Conservation (phyloP, 2,329 filamentous ascomycete genomes). For the Colletotrichum costaricense region DNA sequence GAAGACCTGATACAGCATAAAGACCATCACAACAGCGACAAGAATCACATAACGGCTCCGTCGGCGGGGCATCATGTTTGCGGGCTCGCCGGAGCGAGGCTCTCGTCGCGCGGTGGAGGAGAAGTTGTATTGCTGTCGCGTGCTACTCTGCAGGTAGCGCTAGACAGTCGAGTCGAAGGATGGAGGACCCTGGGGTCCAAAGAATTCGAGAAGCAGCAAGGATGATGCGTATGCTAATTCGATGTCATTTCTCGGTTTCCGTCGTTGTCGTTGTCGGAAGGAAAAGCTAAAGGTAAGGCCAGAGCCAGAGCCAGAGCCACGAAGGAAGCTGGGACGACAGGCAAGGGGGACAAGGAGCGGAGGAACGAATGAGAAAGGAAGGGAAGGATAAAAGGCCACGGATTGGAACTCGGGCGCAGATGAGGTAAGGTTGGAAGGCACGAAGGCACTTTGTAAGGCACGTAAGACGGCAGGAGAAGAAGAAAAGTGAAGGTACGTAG, state of each 20-base stretch:
- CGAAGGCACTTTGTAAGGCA: neutral
- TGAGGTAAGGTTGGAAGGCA: neutral
- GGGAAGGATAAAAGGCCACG: neutral
- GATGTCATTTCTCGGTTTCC: constrained; percentile 26
- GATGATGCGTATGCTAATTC: constrained; percentile 4
- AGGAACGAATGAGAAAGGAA: constrained; percentile 11
- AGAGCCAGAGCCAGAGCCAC: neutral
- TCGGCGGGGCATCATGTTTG: constrained; percentile 64
- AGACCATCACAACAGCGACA: constrained; percentile 64
- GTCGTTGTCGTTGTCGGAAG: neutral
- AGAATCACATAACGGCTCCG: constrained; percentile 71
- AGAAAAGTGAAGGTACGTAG: constrained; percentile 23
- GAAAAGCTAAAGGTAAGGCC: neutral
- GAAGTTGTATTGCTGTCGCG: constrained; percentile 8
- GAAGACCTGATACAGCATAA: constrained; percentile 64
- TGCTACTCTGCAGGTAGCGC: constrained; percentile 23
- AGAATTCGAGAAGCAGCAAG: constrained; percentile 14
- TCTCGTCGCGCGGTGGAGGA: neutral
- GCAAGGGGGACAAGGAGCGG: constrained; percentile 10
- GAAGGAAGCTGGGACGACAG: neutral
- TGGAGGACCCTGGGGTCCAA: constrained; percentile 13
- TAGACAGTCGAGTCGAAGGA: constrained; percentile 8
- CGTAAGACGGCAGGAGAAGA: constrained; percentile 2
- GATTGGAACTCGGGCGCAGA: neutral
- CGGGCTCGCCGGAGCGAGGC: constrained; percentile 22